Evolutionary conservation across 2,329 filamentous ascomycete species (phyloP), one percentile per base, ranked within the genome.

Genomic region (Leptosphaerulina australis): DNA sequence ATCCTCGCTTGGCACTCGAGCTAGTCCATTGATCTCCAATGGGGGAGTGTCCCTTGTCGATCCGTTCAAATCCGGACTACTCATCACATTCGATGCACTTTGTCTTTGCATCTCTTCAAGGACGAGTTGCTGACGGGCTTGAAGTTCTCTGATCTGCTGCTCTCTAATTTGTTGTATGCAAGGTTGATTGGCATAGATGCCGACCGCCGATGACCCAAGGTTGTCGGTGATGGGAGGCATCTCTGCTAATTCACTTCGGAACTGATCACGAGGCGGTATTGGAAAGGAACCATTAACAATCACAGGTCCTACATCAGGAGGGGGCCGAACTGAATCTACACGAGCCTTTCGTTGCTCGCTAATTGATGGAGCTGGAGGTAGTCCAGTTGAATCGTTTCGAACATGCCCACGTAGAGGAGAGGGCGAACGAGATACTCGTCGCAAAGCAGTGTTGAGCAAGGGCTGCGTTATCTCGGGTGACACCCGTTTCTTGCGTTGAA

Each of bases 371-470:
- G 36, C 35, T 30, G 56, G 60, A 14, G 60, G 31, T 4, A 65
- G 50, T 22, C 61, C 62, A 6, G 62, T 72, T 4, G 74, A 74
- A 30, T 75, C 74, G 34, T 70, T 76, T 35, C 76, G 67, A 38
- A 73, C 56, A 44, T 77, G 74, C 4, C 70, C 70, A 3, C 73
- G 72, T 22, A 79, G 67, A 1, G 78, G 77, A 3, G 78, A 80
- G 14, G 78, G 77, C 14, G 78, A 80, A 21, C 77, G 68, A 12
- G 74, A 76, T 7, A 67, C 61, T 26, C 69, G 67, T 28, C 67
- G 59, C 43, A 71, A 46, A 2, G 69, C 69, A 33, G 70, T 72
- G 43, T 69, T 66, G 36, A 74, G 60, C 2, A 77, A 66, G 40
- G 69, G 68, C 31, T 72, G 69, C 0, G 63, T 70, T 17, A 71